Evolutionary conservation across 2,329 filamentous ascomycete species (phyloP).

Genomic region (Cadophora luteo-olivacea): DNA sequence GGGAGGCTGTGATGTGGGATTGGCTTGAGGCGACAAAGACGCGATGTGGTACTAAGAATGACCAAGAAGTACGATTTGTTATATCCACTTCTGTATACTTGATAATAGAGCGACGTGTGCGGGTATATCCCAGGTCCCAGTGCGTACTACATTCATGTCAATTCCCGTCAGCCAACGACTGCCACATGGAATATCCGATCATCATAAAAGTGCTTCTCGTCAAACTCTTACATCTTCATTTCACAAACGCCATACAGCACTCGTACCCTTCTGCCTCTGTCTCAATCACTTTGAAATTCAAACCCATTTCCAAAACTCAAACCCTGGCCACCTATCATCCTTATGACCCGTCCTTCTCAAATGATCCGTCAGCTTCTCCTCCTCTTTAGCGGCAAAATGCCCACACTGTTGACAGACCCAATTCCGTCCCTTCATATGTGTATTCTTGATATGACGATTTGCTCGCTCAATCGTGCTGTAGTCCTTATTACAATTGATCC

Average conservation of each 20-base stretch:
- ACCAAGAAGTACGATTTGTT: no score
- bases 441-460: neutral
- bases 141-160: no score
- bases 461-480: neutral
- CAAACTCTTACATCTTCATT: no score
- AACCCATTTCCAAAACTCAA: neutral
- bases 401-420: neutral
- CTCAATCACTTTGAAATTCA: neutral
- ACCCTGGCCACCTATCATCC: neutral
- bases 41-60: no score
- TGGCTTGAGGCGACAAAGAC: neutral
- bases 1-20: neutral
- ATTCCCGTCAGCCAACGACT: no score
- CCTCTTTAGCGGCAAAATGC: neutral
- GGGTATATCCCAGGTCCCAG: no score
- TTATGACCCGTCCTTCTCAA: neutral
- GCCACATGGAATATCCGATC: no score
- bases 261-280: neutral
- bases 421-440: neutral
- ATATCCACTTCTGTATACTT: no score
- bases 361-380: neutral
- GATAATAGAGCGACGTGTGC: no score
- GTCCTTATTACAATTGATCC: neutral
- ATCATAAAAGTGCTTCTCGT: no score
- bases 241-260: neutral